Percentiles rank a stretch among this genome's conserved stretches.
phyloP scores from a whole-genome alignment of 805 yeast genomes.

The Dipodascopsis uninucleata region DNA sequence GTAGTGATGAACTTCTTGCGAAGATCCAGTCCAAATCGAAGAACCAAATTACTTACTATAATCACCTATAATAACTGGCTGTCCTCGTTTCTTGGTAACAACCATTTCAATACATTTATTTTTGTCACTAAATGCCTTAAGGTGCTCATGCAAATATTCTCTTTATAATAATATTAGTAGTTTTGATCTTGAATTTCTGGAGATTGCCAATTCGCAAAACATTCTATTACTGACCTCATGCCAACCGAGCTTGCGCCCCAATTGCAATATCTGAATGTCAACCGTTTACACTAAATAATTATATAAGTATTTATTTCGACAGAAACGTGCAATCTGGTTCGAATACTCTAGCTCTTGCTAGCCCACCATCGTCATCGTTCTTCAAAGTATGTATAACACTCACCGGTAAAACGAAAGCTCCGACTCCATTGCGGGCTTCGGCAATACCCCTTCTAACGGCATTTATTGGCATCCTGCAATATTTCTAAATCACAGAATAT shows the following conservation, averaged over 20 bases:
- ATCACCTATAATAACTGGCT: slow-evolving; percentile 62
- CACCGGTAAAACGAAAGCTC: slow-evolving; percentile 62
- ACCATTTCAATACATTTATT: slow-evolving; percentile 71
- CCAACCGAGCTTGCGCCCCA: slow-evolving; percentile 95
- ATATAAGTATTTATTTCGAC: no score
- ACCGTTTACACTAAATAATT: slow-evolving; percentile 55
- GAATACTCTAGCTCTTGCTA: not conserved
- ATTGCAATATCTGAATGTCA: slow-evolving; percentile 80
- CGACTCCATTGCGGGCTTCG: slow-evolving; percentile 69
- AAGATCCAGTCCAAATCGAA: not conserved
- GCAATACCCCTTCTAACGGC: slow-evolving; percentile 52
- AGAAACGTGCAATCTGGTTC: not conserved
- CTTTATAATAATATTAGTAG: slow-evolving; percentile 32
- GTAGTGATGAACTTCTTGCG: no score
- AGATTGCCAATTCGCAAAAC: slow-evolving; percentile 17
- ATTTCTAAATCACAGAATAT: no score
- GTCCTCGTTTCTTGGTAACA: slow-evolving; percentile 63
- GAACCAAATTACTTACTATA: slow-evolving; percentile 37
- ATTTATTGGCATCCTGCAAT: slow-evolving; percentile 14
- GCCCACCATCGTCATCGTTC: not conserved
- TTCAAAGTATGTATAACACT: slow-evolving; percentile 5
- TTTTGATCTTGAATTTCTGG: not conserved
- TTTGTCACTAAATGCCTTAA: slow-evolving; percentile 52
- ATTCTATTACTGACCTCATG: slow-evolving; percentile 40
- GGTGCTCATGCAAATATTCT: slow-evolving; percentile 56